Conservation (phyloP, 352 stramenopile genomes). For the Saprolegnia diclina region DNA sequence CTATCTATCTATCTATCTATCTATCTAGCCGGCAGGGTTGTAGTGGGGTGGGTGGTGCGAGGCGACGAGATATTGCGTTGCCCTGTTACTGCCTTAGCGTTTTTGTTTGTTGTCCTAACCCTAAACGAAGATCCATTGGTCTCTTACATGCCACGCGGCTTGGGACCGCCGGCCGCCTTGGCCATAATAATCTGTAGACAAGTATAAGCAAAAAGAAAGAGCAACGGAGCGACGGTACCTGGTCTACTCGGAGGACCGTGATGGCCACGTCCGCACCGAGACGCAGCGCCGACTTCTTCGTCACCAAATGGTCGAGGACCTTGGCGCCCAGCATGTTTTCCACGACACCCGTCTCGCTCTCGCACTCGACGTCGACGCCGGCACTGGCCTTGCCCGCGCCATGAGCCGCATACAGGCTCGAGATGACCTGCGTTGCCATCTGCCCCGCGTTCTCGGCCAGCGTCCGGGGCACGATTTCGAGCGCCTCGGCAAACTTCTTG, state of each 20-base stretch:
- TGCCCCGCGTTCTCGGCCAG: conserved; percentile 97
- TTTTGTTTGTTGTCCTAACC: neutral
- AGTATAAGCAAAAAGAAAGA: neutral
- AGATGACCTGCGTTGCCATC: conserved; percentile 92
- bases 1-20: too few relatives aligned
- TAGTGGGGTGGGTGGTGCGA: too few relatives aligned
- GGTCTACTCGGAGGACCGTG: conserved; percentile 98
- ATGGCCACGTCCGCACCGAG: conserved; percentile 96
- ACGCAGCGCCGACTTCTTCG: conserved; percentile 96
- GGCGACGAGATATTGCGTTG: neutral
- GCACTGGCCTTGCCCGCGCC: conserved; percentile 85
- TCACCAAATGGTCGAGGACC: conserved; percentile 93
- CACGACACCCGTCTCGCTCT: conserved; percentile 75
- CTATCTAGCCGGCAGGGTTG: too few relatives aligned
- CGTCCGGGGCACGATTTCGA: conserved; percentile 97
- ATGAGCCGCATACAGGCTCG: conserved; percentile 92
- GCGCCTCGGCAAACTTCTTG: conserved; percentile 97
- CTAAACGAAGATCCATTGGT: neutral
- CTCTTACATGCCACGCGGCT: conserved; percentile 77
- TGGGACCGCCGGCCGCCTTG: conserved; percentile 92
- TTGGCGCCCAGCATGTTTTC: conserved; percentile 61
- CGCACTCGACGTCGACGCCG: conserved; percentile 92
- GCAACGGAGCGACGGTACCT: conserved; percentile 32
- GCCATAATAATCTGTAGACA: conserved; percentile 95
- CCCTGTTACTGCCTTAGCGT: neutral